These are phyloP conservation scores for Daucus carota DNA, from an alignment of 129 eudicot species.

Conservation along the genomic window DH1_v3.0 NC_030386.2:39084001-39084500, in stretches of 20 bases:
- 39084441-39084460: not conserved
- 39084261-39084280: not conserved
- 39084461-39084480: not conserved
- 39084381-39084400: constrained; percentile 94
- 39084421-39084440: constrained; percentile 83
- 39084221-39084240: constrained; percentile 59
- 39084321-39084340: not conserved
- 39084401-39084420: constrained; percentile 91
- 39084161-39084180: constrained; percentile 39
- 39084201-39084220: constrained; percentile 29
- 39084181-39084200: constrained; percentile 44
- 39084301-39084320: not conserved
- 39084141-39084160: constrained; percentile 23
- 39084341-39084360: constrained; percentile 73
- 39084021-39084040: not conserved
- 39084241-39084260: constrained; percentile 55
- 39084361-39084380: constrained; percentile 78
- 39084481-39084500: not conserved
- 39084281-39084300: not conserved
- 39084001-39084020: constrained; percentile 21
- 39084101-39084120: constrained; percentile 36
- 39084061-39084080: constrained; percentile 22
- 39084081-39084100: constrained; percentile 31
- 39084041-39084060: constrained; percentile 23
- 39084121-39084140: constrained; percentile 25